phyloP scores from a whole-genome alignment of 2,329 filamentous ascomycete species.

The Claviceps quebecensis region DNA sequence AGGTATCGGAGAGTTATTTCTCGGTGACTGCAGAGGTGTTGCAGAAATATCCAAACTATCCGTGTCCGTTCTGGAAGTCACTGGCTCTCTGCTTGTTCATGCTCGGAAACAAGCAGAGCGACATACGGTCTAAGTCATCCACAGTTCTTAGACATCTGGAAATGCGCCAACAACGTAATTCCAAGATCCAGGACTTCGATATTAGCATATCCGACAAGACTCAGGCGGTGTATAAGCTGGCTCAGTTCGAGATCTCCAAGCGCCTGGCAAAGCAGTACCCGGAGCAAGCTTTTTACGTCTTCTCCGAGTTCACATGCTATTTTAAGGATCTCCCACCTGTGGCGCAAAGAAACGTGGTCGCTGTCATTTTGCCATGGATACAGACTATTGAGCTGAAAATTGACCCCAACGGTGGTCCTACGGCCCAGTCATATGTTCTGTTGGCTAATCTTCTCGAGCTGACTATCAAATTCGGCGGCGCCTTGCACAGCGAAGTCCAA shows the following conservation, averaged over 20 bases:
- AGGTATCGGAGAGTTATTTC: slow-evolving; percentile 90
- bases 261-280: slow-evolving; percentile 77
- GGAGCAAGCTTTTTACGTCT: slow-evolving; percentile 81
- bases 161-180: slow-evolving; percentile 61
- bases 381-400: slow-evolving; percentile 86
- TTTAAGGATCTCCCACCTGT: slow-evolving; percentile 77
- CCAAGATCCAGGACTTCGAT: slow-evolving; percentile 91
- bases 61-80: slow-evolving; percentile 79
- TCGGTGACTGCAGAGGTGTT: slow-evolving; percentile 81
- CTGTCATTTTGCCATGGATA: slow-evolving; percentile 90
- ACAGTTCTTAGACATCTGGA: slow-evolving; percentile 70
- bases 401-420: slow-evolving; percentile 82
- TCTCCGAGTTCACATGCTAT: slow-evolving; percentile 87
- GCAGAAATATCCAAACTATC: slow-evolving; percentile 68
- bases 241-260: slow-evolving; percentile 93
- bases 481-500: slow-evolving; percentile 90
- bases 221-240: slow-evolving; percentile 91
- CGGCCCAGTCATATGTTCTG: slow-evolving; percentile 83
- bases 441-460: slow-evolving; percentile 92
- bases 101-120: slow-evolving; percentile 78
- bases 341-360: slow-evolving; percentile 85
- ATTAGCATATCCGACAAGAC: slow-evolving; percentile 98
- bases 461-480: slow-evolving; percentile 79
- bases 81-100: slow-evolving; percentile 82
- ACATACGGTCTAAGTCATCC: slow-evolving; percentile 78